Evolutionary conservation across 305 asterid species (phyloP), one percentile per base, ranked within the genome.

Genomic region (Rubia balearica): DNA sequence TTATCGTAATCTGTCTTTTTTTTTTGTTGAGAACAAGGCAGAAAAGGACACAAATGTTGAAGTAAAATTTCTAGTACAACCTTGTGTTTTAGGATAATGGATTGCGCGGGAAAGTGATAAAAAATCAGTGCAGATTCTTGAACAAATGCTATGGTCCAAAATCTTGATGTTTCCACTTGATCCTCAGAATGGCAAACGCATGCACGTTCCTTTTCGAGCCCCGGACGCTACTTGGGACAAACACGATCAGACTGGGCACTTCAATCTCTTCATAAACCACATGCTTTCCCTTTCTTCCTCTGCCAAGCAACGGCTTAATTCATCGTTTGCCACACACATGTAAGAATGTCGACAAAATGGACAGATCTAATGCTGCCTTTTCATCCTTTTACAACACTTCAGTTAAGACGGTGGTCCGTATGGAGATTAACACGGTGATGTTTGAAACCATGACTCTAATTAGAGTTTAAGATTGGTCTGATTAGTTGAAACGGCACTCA

Each of bases 201-300:
- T 56, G 68, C 67, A 67, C 33, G 30, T 14, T 24, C 40, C 30
- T 40, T 33, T 48, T 6, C 33, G 17, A 45, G 13, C 8, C 19
- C 61, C 19, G 38, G 73, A 74, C 77, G 46, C 6, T 48, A 16
- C 46, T 41, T 17, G 16, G 60, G 71, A 65, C 76, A 73, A 59
- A 56, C 21, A 4, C 42, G 16, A n/a, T 8, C 51, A 57, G 56
- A 36, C 24, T 14, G 14, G 13, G 17, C 61, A 49, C 45, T 48
- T 67, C 61, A 61, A 11, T 46, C 10, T 27, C 19, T 24, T 45
- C 13, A 2, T 45, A 16, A 49, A 49, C 56, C 56, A 49, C 56
- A 49, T 45, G 14, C 6, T 22, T 5, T 7, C n/a, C 12, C 22
- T 8, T 57, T 22, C 63, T 21, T 22, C 36, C 13, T 21, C 12